Conservation (phyloP, 768 basidiomycete genomes). For the Phaeotremella skinneri region DNA sequence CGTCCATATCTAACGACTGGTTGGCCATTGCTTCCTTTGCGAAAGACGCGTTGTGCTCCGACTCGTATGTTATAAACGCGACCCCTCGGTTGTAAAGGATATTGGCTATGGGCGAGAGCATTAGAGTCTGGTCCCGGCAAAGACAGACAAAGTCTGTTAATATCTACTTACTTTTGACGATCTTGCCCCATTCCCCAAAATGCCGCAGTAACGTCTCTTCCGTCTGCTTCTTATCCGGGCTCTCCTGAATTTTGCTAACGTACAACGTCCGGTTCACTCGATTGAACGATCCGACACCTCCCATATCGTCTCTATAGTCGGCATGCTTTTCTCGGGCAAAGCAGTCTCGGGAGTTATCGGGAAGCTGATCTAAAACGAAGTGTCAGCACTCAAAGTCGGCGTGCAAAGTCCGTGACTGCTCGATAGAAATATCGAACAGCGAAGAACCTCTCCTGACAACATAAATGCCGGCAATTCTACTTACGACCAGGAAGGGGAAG, state of each 20-base stretch:
- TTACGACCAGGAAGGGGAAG: slow-evolving; percentile 67
- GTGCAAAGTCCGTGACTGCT: not conserved
- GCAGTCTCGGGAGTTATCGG: slow-evolving; percentile 92
- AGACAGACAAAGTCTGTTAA: not conserved
- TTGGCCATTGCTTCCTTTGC: slow-evolving; percentile 99
- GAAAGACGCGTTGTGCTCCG: slow-evolving; percentile 83
- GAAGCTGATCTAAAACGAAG: slow-evolving; percentile 55
- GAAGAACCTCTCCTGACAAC: not conserved
- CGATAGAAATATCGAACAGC: not conserved
- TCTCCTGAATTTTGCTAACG: slow-evolving; percentile 85
- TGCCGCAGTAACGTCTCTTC: slow-evolving; percentile 86
- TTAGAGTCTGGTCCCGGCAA: not conserved
- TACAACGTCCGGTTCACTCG: slow-evolving; percentile 92
- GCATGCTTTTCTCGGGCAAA: slow-evolving; percentile 96
- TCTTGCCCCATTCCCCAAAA: slow-evolving; percentile 93
- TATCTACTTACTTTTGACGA: slow-evolving; percentile 73
- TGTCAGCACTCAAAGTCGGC: slow-evolving; percentile 11
- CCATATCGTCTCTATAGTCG: slow-evolving; percentile 99
- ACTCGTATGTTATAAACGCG: slow-evolving; percentile 92
- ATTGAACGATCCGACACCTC: slow-evolving; percentile 95
- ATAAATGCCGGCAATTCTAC: not conserved
- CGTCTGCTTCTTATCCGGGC: slow-evolving; percentile 66
- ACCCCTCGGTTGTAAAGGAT: slow-evolving; percentile 91
- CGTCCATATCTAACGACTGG: slow-evolving; percentile 94
- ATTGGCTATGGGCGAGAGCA: slow-evolving; percentile 60